Base-by-base conservation (phyloP, 164 flowering plant genomes). In the Umbellularia californica region DNA sequence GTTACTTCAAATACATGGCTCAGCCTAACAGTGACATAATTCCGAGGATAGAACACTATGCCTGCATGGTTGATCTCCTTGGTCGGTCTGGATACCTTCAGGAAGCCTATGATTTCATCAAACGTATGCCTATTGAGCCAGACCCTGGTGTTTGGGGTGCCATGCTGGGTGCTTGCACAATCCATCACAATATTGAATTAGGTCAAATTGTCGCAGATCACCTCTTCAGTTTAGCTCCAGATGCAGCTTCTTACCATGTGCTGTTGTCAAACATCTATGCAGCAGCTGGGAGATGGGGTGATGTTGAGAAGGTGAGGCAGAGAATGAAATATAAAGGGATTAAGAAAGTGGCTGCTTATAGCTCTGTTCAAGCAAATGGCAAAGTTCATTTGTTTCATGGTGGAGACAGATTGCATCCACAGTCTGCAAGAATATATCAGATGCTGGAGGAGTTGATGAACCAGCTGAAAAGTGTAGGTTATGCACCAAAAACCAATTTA, bases 41-140 rank as follows among this genome's bases (percentile, higher is more conserved):
- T 14, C 78, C 78, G 5, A 6, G 20, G 52, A 67, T 71, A 22
- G 74, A 65, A 58, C 78, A 76, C 51, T 76, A 63, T 71, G 78
- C 73, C 14, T 76, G 74, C 78, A 76, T 71, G 70, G 74, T 76
- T 7, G 78, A 76, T 55, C 70, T 76, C 27, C 66, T 76, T 28
- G 70, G 78, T 19, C 78, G 74, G 23, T 70, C 78, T 9, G 78
- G 78, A 30, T 65, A 24, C 28, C 65, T 76, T 28, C 19, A 27
- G 58, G 78, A 76, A 52, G 78, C 78, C 13, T 62, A 50, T n/a
- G 50, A 71, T 65, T 71, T 76, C 65, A 65, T 76, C 63, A 15
- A 17, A 17, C 23, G 33, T 14, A 76, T 76, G 75, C 74, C 70
- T 5, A 51, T 76, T 20, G 64, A 70, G 17, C 74, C 78, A 70